These are phyloP conservation scores for Balakata baccata DNA, from an alignment of 345 rosid species.

Conservation along the genomic window DNA sequence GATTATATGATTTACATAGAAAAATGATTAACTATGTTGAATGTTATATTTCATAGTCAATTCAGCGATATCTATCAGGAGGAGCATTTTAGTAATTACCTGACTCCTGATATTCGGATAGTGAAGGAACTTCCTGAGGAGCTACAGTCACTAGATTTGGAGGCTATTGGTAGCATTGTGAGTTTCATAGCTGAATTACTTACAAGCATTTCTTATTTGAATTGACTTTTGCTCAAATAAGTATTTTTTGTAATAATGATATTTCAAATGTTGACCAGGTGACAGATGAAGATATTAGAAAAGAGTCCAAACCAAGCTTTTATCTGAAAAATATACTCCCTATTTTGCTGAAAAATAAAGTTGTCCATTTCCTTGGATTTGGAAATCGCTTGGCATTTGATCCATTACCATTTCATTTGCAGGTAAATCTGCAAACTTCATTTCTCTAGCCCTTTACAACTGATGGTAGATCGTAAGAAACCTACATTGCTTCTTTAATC, in stretches of 20 bases:
- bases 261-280: slow-evolving; percentile 39
- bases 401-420: slow-evolving; percentile 80
- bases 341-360: slow-evolving; percentile 61
- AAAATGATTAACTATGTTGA: slow-evolving; percentile 21
- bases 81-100: slow-evolving; percentile 73
- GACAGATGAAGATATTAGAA: slow-evolving; percentile 62
- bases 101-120: slow-evolving; percentile 76
- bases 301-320: slow-evolving; percentile 85
- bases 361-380: slow-evolving; percentile 83
- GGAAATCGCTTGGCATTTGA: slow-evolving; percentile 97
- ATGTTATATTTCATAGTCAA: slow-evolving; percentile 49
- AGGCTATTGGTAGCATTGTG: slow-evolving; percentile 83
- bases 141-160: slow-evolving; percentile 76
- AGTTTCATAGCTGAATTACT: slow-evolving; percentile 36
- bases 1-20: slow-evolving; percentile 14
- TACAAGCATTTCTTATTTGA: background rate
- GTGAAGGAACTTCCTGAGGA: slow-evolving; percentile 79
- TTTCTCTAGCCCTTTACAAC: slow-evolving; percentile 6
- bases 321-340: slow-evolving; percentile 84
- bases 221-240: background rate
- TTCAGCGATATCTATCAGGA: slow-evolving; percentile 88
- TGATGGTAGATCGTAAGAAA: slow-evolving; percentile 9
- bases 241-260: slow-evolving; percentile 1
- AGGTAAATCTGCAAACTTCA: slow-evolving; percentile 50
- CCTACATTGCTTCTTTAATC: slow-evolving; percentile 6